phyloP scores from a whole-genome alignment of 164 flowering plant species.

The Aristolochia fimbriata region DNA sequence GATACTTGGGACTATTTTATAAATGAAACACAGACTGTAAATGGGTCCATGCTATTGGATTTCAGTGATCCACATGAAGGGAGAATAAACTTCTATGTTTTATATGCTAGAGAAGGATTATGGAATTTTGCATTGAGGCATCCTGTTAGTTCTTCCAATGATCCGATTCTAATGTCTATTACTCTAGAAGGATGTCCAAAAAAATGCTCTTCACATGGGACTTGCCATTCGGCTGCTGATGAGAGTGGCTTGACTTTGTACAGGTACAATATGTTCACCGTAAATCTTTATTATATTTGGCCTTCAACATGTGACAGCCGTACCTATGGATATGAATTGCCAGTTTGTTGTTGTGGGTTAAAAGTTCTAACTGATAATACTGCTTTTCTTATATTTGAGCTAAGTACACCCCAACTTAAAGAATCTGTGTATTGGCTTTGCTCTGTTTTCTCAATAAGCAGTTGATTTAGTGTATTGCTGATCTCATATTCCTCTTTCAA shows the following conservation, averaged over 20 bases:
- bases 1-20: constrained; percentile 60
- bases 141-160: constrained; percentile 15
- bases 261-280: constrained; percentile 36
- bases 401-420: too few species aligned
- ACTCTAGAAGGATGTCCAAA: constrained; percentile 76
- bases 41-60: constrained; percentile 49
- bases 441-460: too few species aligned
- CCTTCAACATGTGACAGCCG: too few species aligned
- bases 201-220: constrained; percentile 69
- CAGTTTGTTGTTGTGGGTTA: too few species aligned
- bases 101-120: constrained; percentile 73
- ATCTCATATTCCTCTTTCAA: too few species aligned
- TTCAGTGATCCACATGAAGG: constrained; percentile 52
- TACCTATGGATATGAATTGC: too few species aligned
- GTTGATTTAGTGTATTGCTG: too few species aligned
- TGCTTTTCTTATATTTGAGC: too few species aligned
- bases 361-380: too few species aligned
- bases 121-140: constrained; percentile 76
- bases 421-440: too few species aligned
- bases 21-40: constrained; percentile 51
- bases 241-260: constrained; percentile 63
- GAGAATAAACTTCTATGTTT: constrained; percentile 47
- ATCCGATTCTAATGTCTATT: constrained; percentile 43
- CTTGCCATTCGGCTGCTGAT: constrained; percentile 43
- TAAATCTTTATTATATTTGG: not conserved